Evolutionary conservation across 1,284 basidiomycete genomes (phyloP).

Genomic region (Malassezia dermatis): DNA sequence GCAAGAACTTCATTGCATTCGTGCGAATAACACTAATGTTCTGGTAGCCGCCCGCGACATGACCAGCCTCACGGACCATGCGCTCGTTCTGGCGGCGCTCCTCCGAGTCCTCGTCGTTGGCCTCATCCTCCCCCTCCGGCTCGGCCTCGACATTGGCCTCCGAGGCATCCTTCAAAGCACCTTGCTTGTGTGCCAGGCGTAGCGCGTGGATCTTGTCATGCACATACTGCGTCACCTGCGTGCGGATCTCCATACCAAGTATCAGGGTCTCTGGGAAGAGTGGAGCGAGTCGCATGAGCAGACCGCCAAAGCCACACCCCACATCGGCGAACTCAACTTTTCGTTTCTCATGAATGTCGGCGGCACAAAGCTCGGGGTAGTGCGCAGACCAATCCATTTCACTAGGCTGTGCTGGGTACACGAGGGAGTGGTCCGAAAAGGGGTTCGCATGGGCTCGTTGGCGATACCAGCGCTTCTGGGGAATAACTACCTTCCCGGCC

Average conservation of each 20-base stretch:
- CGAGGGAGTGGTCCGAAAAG: constrained; percentile 85
- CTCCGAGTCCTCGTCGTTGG: constrained; percentile 30
- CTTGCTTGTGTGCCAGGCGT: constrained; percentile 53
- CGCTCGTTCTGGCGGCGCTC: constrained; percentile 35
- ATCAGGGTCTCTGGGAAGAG: constrained; percentile 84
- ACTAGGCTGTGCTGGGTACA: constrained; percentile 72
- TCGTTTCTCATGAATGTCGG: constrained; percentile 1
- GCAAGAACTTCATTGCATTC: constrained; percentile 97
- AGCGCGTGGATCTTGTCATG: constrained; percentile 82
- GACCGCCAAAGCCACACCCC: constrained; percentile 93
- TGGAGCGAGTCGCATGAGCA: constrained; percentile 79
- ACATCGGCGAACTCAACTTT: constrained; percentile 93
- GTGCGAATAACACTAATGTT: constrained; percentile 90
- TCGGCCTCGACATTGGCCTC: neutral
- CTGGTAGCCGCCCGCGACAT: constrained; percentile 58
- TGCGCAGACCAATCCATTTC: constrained; percentile 74
- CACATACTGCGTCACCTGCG: constrained; percentile 93
- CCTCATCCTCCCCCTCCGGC: neutral
- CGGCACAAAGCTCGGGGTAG: constrained; percentile 63
- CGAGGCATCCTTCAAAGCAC: constrained; percentile 6
- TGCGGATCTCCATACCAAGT: constrained; percentile 94
- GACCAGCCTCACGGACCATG: constrained; percentile 19
- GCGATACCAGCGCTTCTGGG: constrained; percentile 76
- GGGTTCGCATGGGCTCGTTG: constrained; percentile 97
- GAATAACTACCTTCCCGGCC: constrained; percentile 27